Evolutionary conservation across 495 filamentous ascomycete genomes (phyloP), one percentile per base, ranked within the genome.

Genomic region (Gamarada debralockiae): DNA sequence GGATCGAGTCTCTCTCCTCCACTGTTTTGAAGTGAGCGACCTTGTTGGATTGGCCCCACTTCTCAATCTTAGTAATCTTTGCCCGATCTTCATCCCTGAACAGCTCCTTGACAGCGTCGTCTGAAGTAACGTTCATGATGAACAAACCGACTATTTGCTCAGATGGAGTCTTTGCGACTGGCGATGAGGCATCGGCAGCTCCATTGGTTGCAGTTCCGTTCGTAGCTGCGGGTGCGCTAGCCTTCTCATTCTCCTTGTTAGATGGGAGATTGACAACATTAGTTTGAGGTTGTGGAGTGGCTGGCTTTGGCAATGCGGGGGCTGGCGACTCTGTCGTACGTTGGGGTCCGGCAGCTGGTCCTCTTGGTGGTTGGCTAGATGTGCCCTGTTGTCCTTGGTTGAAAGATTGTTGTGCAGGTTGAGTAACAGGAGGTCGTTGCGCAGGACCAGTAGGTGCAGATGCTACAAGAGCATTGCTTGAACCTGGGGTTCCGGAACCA

Each of bases 1-100:
- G 76, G 23, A 89, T 86, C 21, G 76, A 79, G 58, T 87, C 87
- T 55, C 90, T 86, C 21, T 93, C 86, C 58, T 95, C 89, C 1
- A 75, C 62, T 15, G 74, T 86, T 41, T 82, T 74, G 73, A 97
- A 96, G 24, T 87, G 84, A 15, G 84, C 90, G 33, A 95, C 83
- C 65, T 85, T 86, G 71, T 88, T 91, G 45, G 74, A 79, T 56
- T 81, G 82, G 20, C 82, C 81, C 71, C 78, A 83, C 59, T 85
- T 87, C 44, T 96, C 89, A 38, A 97, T 78, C 67, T 86, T 84
- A 37, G 72, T 49, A 48, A 96, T 85, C 69, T 92, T 95, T 10
- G 73, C 61, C 65, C 81, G 84, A 64, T 95, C 89, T 55, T 95
- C 89, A 12, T 95, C 83, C 3, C 79, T 66, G 60, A 99, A 89